These are phyloP conservation scores for Boletus hoseneyae DNA, from an alignment of 1,284 basidiomycete species.

Conservation along the genomic window DNA sequence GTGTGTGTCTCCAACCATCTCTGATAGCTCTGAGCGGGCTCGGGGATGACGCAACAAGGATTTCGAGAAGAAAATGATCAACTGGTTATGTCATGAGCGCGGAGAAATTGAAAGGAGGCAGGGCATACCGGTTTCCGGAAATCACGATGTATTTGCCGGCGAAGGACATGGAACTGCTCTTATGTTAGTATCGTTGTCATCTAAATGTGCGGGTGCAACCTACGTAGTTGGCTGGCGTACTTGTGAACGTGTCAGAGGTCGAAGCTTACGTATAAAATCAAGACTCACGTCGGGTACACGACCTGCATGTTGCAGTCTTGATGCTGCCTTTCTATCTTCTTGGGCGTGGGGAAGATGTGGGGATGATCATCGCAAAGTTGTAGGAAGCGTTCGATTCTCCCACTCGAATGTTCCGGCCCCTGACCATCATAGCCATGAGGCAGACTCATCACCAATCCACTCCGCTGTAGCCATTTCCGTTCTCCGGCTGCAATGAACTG, in stretches of 20 bases:
- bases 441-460: conserved; percentile 87
- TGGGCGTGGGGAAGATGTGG: conserved; percentile 81
- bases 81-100: conserved; percentile 37
- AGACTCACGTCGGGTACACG: conserved; percentile 85
- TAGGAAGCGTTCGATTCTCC: conserved; percentile 94
- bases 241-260: conserved; percentile 30
- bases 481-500: conserved; percentile 99
- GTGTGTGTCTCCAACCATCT: conserved; percentile 85
- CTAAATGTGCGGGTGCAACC: background rate
- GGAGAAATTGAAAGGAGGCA: background rate
- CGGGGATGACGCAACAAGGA: conserved; percentile 89
- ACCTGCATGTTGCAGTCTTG: conserved; percentile 99
- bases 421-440: conserved; percentile 99
- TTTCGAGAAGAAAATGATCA: conserved; percentile 97
- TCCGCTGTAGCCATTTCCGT: conserved; percentile 97
- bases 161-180: conserved; percentile 85
- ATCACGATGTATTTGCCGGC: conserved; percentile 93
- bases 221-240: conserved; percentile 89
- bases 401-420: conserved; percentile 98
- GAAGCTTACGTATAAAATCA: background rate
- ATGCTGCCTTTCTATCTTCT: conserved; percentile 93
- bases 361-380: conserved; percentile 99
- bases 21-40: conserved; percentile 82
- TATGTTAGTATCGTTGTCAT: conserved; percentile 1
- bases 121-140: conserved; percentile 85